phyloP scores from a whole-genome alignment of 805 yeast genomes.

The Lipomyces sp. region DNA sequence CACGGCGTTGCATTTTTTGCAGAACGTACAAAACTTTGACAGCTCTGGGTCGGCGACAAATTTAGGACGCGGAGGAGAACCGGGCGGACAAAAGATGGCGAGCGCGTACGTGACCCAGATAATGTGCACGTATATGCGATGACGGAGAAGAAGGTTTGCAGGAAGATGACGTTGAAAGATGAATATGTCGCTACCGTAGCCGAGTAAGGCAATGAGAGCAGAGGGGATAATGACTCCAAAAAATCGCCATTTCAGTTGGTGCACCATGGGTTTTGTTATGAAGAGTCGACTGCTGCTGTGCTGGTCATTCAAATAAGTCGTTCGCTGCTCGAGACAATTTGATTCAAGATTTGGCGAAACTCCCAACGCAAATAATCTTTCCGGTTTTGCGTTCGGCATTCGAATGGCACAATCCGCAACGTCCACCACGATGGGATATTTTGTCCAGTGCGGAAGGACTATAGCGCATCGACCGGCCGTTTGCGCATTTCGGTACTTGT shows the following conservation, averaged over 20 bases:
- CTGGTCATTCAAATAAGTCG: too few relatives aligned
- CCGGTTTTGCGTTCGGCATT: too few relatives aligned
- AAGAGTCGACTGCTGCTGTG: too few relatives aligned
- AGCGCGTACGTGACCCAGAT: constrained; percentile 71
- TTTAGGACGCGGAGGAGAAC: constrained; percentile 52
- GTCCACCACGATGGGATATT: too few relatives aligned
- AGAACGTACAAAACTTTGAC: constrained; percentile 49
- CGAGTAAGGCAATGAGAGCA: constrained; percentile 53
- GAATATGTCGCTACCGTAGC: constrained; percentile 59
- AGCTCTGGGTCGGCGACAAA: constrained; percentile 47
- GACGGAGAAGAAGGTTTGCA: constrained; percentile 43
- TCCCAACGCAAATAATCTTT: too few relatives aligned
- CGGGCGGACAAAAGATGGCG: constrained; percentile 69
- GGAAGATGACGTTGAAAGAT: constrained; percentile 49
- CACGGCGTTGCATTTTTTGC: constrained; percentile 58
- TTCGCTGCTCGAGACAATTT: too few relatives aligned
- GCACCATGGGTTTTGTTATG: constrained; percentile 10
- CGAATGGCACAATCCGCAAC: too few relatives aligned
- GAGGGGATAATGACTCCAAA: constrained; percentile 53
- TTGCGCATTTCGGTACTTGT: too few relatives aligned
- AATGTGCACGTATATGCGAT: constrained; percentile 49
- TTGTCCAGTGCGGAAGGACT: too few relatives aligned
- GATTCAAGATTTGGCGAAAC: too few relatives aligned
- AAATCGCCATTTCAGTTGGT: constrained; percentile 18
- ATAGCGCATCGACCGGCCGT: too few relatives aligned